These are phyloP conservation scores for Alternaria tenuissima DNA, from an alignment of 2,329 filamentous ascomycete genomes.

Conservation along the genomic window DNA sequence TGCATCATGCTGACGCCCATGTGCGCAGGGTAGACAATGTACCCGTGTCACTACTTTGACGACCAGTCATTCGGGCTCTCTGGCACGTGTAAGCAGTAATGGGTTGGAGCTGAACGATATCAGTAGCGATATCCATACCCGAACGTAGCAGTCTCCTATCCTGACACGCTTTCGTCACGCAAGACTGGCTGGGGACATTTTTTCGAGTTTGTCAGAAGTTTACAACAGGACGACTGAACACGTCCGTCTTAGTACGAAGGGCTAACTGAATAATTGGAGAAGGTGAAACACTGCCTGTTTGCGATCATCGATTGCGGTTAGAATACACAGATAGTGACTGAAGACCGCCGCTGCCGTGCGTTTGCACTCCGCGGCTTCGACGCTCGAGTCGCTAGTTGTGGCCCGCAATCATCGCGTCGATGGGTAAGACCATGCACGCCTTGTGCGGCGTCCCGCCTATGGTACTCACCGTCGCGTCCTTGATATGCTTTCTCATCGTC, in stretches of 20 bases:
- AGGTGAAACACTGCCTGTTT: neutral
- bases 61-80: no score
- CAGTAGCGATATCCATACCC: no score
- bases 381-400: neutral
- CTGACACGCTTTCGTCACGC: no score
- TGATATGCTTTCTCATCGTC: neutral
- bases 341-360: neutral
- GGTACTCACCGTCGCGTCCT: neutral
- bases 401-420: neutral
- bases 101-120: no score
- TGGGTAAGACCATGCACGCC: neutral
- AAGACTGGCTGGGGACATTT: no score
- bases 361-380: neutral
- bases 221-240: no score
- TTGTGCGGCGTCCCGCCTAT: neutral
- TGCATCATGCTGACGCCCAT: no score
- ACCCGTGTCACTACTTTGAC: no score
- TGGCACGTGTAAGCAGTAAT: no score
- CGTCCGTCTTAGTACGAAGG: neutral
- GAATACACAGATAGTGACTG: neutral
- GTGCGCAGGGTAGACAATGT: no score
- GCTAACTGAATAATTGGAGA: neutral
- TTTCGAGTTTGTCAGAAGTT: no score
- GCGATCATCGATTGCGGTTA: neutral
- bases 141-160: no score